Conservation (phyloP, 2,329 filamentous ascomycete genomes). For the Hyphodiscus sp. region DNA sequence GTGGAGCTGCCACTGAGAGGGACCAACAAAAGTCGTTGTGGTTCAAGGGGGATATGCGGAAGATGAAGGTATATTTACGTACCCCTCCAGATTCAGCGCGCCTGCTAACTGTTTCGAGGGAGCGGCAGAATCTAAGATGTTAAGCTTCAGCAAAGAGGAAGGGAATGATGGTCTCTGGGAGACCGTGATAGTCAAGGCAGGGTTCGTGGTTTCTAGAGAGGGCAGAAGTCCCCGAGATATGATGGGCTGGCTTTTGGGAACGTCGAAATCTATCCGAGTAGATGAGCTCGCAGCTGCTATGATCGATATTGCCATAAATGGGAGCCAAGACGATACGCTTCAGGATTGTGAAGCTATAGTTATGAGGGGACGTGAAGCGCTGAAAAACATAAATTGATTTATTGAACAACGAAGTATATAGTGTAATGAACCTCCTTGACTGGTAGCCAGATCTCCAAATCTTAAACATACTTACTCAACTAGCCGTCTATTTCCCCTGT, state of each 20-base stretch:
- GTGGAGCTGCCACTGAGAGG: conserved; percentile 32
- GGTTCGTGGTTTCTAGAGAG: conserved; percentile 3
- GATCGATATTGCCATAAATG: conserved; percentile 3
- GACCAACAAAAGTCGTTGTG: conserved; percentile 34
- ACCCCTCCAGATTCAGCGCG: not conserved
- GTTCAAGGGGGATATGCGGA: conserved; percentile 27
- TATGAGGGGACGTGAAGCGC: conserved; percentile 1
- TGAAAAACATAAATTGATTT: not conserved
- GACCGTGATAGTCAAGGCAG: not conserved
- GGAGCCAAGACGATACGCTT: conserved; percentile 4
- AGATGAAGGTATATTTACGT: conserved; percentile 20
- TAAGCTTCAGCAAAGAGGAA: conserved; percentile 1
- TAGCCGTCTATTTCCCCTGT: conserved; percentile 3
- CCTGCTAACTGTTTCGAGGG: not conserved
- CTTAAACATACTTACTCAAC: not conserved
- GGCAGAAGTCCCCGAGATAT: not conserved
- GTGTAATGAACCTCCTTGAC: too few species aligned
- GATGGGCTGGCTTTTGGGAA: not conserved
- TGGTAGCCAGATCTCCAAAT: not conserved
- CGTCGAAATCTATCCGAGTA: not conserved
- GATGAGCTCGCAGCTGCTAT: conserved; percentile 1
- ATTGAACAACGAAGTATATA: not conserved
- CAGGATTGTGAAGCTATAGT: conserved; percentile 4
- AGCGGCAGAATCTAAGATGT: conserved; percentile 3
- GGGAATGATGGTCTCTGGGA: conserved; percentile 1